Base-by-base conservation (phyloP, 805 yeast genomes). In the Saccharomycopsis oosterbeekiorum region DNA sequence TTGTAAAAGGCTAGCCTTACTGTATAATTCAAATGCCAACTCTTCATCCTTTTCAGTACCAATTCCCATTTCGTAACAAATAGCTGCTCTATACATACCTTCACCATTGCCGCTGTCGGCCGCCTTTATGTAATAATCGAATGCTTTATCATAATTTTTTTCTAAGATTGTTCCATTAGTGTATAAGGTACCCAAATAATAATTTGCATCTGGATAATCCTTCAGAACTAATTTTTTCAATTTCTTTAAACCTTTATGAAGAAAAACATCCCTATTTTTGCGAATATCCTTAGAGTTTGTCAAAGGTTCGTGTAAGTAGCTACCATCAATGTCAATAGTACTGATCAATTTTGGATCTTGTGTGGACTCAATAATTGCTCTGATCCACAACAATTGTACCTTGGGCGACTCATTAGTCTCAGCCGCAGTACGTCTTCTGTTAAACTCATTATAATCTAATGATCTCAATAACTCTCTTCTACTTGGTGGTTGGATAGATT, bases 21-120 rank as follows among this genome's bases (percentile, higher is more conserved):
- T 75, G 71, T 83, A 86, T 73, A 80, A 83, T 14, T 73, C 67
- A 29, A 83, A 71, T 10, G 90, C 84, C 62, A 76, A 75, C n/a
- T 64, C 66, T 17, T 74, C 71, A 66, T 80, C 80, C 50, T 74
- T 68, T 60, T 73, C 67, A 29, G 80, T 74, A 1, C 87, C 86
- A 62, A 81, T 77, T 17, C 89, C 86, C 69, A 85, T 75, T 69
- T 88, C 94, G 67, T 79, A 78, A 67, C 89, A 83, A 39, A 86
- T 86, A 0, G 87, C 94, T 0, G 84, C 79, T 57, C 93, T 74
- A 72, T 85, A 88, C 62, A 84, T 78, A 10, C 88, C 86, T 59
- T 80, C 80, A 0, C 83, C 76, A 67, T 84, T 84, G 21, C 80
- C 78, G 51, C 77, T 77, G 56, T 75, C 74, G 5, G 89, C 86